Evolutionary conservation across 1,139 yeast genomes (phyloP), one percentile per base, ranked within the genome.

Genomic region (Yamadazyma dendronema): DNA sequence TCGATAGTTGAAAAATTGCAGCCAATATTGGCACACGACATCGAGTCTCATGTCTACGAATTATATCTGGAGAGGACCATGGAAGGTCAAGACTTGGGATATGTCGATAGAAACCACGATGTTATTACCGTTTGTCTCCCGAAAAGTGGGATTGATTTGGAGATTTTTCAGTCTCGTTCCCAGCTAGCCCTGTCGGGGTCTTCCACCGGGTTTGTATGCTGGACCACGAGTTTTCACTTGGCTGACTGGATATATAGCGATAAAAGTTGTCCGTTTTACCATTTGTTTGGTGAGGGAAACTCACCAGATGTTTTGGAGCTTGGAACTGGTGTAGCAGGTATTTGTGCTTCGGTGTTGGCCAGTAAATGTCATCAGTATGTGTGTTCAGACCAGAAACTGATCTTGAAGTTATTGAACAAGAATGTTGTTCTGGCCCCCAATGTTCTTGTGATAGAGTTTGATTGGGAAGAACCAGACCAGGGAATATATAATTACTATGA

Each of bases 201-300:
- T 4, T 74, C 86, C 3, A 84, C 90, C 0, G 92, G 92, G 4
- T 85, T 78, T 41, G 72, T 83, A 13, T 67, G 81, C 29, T 84
- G 92, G 90, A 62, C 62, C 30, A 63, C 78, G 1, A 69, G 84
- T 1, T 69, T 74, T 2, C 51, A 62, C 4, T 62, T 83, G 30
- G 69, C 70, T 0, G 74, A 77, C 32, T 83, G 88, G 87, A 35
- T 79, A 2, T 34, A 70, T 10, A 43, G 51, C 4, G 48, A 48
- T 19, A 28, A 30, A 0, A 37, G 31, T 17, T 53, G 67, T 38
- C 69, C 69, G 1, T 50, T 64, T 15, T 17, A 41, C 24, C 43
- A 19, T 5, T 31, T 43, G 11, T 49, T 44, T 36, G 34, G 50
- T 26, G 14, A 14, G 17, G 23, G 5, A 2, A 12, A 16, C 34